Evolutionary conservation across 2,329 filamentous ascomycete species (phyloP).

Genomic region (Blumeria hordei): DNA sequence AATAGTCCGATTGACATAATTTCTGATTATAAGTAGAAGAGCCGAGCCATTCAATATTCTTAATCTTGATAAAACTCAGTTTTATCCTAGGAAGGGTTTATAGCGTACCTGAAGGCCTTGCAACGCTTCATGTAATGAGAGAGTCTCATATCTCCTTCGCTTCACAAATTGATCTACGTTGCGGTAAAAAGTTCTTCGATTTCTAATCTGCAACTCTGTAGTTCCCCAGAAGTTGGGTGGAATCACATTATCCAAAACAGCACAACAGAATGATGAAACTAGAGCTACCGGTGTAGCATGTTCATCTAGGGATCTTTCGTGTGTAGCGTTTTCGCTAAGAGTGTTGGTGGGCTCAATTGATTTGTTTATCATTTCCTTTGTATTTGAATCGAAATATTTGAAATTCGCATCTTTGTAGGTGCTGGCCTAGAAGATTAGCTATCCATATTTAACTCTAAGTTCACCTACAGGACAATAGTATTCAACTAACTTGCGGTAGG

Average conservation of each 20-base stretch:
- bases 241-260: constrained; percentile 46
- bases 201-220: constrained; percentile 27
- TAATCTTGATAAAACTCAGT: constrained; percentile 25
- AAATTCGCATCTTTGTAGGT: background rate
- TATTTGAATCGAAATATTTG: background rate
- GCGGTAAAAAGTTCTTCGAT: constrained; percentile 34
- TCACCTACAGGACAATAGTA: constrained; percentile 48
- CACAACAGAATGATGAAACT: constrained; percentile 72
- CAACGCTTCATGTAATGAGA: constrained; percentile 54
- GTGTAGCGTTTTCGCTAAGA: constrained; percentile 12
- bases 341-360: too few species aligned
- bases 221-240: constrained; percentile 53
- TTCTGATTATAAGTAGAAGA: constrained; percentile 27
- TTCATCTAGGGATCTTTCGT: constrained; percentile 25
- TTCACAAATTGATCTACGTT: constrained; percentile 57
- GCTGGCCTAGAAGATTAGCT: constrained; percentile 4
- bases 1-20: constrained; percentile 43
- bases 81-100: background rate
- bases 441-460: background rate
- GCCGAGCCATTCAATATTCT: constrained; percentile 47
- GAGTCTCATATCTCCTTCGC: constrained; percentile 56
- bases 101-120: constrained; percentile 46
- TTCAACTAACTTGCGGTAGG: constrained; percentile 53
- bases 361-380: too few species aligned
- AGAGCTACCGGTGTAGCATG: constrained; percentile 40